Evolutionary conservation across 2,329 filamentous ascomycete genomes (phyloP), one percentile per base, ranked within the genome.

Genomic region (Aspergillus floridensis): DNA sequence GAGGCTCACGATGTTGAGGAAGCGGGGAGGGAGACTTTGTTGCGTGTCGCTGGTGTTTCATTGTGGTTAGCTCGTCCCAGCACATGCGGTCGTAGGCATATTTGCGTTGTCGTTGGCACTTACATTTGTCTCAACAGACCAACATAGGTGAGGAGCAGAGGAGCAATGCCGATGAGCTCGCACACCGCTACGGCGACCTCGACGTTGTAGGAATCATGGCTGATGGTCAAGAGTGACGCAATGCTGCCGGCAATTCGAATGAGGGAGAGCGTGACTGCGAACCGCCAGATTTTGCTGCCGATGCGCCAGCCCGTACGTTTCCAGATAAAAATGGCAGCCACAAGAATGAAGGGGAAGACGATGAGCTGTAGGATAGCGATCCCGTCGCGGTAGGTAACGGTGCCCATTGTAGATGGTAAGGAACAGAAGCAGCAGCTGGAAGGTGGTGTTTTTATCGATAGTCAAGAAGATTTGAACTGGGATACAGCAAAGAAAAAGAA

Each of bases 361-460:
- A 70, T 60, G 35, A 73, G 66, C 56, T 73, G 70, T 5, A 72
- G 62, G 52, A 70, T 70, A 19, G 70, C 70, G n/a, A 74, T 67
- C 24, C 68, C 68, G 50, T 72, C 61, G 14, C 61, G 51, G 52
- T 73, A 72, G n/a, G 57, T 65, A 2, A 73, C 55, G 1, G 47
- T 56, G 2, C 63, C 64, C 68, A 68, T 70, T 24, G 49, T 58
- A 19, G 38, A 12, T 35, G 4, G 1, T 35, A 2, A 32, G 24
- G 12, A 6, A 19, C 10, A 16, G 24, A n/a, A 16, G 7, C n/a
- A 5, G 5, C 22, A 24, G 21, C n/a, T 8, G 32, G 8, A n/a
- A 8, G 3, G 35, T 24, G 19, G 14, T 5, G 21, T 11, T 41
- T 11, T 41, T n/a, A 6, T 22, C 14, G 32, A 10, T 29, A 26